phyloP scores from a whole-genome alignment of 2,329 filamentous ascomycete genomes.

The Beauveria australis region DNA sequence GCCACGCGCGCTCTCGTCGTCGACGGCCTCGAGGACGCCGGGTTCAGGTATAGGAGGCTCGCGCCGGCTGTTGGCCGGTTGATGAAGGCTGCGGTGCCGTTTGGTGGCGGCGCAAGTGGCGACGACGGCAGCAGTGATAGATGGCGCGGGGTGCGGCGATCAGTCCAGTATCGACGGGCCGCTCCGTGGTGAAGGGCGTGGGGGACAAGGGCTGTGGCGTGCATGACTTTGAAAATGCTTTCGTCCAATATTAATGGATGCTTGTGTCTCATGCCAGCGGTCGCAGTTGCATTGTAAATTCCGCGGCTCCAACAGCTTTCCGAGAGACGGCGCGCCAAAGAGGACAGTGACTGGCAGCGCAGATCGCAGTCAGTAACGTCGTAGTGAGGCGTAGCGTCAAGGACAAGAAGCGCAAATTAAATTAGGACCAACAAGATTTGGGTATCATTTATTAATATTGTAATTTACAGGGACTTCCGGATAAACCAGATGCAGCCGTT shows the following conservation, averaged over 20 bases:
- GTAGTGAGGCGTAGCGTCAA: neutral
- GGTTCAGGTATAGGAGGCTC: conserved; percentile 49
- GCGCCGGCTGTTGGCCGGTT: conserved; percentile 47
- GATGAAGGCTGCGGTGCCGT: conserved; percentile 48
- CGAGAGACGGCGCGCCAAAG: conserved; percentile 16
- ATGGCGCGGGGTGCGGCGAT: too few species aligned
- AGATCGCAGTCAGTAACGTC: conserved; percentile 43
- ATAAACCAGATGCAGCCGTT: conserved; percentile 5
- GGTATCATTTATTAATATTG: conserved; percentile 12
- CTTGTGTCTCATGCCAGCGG: too few species aligned
- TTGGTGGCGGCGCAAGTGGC: too few species aligned
- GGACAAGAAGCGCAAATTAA: neutral
- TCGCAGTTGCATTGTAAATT: too few species aligned
- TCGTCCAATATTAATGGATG: too few species aligned
- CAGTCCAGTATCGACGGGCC: too few species aligned
- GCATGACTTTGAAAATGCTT: too few species aligned
- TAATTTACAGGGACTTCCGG: conserved; percentile 2
- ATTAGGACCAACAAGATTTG: neutral
- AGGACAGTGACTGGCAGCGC: conserved; percentile 52
- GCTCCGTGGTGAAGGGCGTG: conserved; percentile 24
- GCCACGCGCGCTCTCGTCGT: conserved; percentile 57
- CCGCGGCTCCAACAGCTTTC: too few species aligned
- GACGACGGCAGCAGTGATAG: too few species aligned
- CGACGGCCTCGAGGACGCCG: conserved; percentile 42
- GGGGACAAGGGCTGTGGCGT: too few species aligned